These are phyloP conservation scores for Ambrosia trifida DNA, from an alignment of 129 eudicot species.

Conservation along the genomic window DNA sequence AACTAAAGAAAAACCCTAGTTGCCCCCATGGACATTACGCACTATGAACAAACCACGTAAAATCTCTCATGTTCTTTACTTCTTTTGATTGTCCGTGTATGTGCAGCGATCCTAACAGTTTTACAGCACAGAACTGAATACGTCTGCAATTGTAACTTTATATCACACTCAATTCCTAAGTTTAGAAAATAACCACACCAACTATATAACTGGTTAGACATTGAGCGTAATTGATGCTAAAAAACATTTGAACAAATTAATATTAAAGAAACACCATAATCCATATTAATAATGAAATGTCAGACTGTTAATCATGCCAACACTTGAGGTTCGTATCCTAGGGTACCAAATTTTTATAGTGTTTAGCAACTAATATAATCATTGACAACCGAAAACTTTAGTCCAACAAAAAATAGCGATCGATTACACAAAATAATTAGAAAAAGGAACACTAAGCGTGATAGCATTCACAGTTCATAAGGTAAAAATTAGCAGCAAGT, in stretches of 20 bases:
- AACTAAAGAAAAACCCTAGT: no score
- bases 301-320: neutral
- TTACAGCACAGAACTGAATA: no score
- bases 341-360: neutral
- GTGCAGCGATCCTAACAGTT: no score
- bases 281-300: neutral
- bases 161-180: neutral
- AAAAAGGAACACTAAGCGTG: neutral
- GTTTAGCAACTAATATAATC: neutral
- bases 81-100: no score
- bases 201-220: neutral
- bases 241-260: neutral
- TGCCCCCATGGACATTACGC: no score
- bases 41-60: no score
- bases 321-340: neutral
- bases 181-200: neutral
- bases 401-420: neutral
- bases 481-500: neutral
- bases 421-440: neutral
- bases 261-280: neutral
- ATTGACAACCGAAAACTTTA: neutral
- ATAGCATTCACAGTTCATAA: conserved; percentile 3
- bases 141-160: neutral
- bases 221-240: neutral
- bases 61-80: no score